phyloP scores from a whole-genome alignment of 108 stramenopile genomes.

The Chaetoceros muelleri region DNA sequence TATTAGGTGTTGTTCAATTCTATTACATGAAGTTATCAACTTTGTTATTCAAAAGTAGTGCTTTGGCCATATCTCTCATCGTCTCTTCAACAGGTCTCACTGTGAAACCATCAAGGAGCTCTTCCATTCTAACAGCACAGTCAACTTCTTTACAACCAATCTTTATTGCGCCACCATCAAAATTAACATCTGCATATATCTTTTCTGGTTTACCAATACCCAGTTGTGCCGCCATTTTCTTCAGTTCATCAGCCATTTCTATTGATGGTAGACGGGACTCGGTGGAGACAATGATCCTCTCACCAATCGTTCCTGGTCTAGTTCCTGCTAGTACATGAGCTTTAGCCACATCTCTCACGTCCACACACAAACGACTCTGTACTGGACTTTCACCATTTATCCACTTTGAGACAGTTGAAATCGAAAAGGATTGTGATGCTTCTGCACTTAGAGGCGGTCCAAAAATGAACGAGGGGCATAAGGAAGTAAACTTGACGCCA shows the following conservation, averaged over 20 bases:
- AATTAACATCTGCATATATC: constrained; percentile 45
- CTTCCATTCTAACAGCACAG: constrained; percentile 27
- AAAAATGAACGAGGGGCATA: constrained; percentile 79
- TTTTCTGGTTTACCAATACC: constrained; percentile 17
- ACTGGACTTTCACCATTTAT: constrained; percentile 53
- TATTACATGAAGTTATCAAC: too few relatives aligned
- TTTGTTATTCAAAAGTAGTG: constrained; percentile 13
- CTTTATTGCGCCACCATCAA: constrained; percentile 72
- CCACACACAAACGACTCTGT: constrained; percentile 67
- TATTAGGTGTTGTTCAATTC: too few relatives aligned
- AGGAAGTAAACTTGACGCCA: constrained; percentile 40
- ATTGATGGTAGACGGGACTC: constrained; percentile 53
- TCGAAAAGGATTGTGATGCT: constrained; percentile 34
- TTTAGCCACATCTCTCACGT: constrained; percentile 68
- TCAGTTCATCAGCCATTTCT: constrained; percentile 42
- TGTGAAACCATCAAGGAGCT: constrained; percentile 31
- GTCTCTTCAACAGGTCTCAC: constrained; percentile 58
- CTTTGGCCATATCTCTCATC: constrained; percentile 54
- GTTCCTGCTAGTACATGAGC: constrained; percentile 60
- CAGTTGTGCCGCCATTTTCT: constrained; percentile 10
- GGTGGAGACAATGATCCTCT: constrained; percentile 61
- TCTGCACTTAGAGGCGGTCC: constrained; percentile 41
- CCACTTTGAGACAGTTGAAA: constrained; percentile 64
- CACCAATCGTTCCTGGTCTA: constrained; percentile 14
- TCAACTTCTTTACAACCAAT: constrained; percentile 67